phyloP scores from a whole-genome alignment of 176 grass and related monocot species.

The Ensete ventricosum region DNA sequence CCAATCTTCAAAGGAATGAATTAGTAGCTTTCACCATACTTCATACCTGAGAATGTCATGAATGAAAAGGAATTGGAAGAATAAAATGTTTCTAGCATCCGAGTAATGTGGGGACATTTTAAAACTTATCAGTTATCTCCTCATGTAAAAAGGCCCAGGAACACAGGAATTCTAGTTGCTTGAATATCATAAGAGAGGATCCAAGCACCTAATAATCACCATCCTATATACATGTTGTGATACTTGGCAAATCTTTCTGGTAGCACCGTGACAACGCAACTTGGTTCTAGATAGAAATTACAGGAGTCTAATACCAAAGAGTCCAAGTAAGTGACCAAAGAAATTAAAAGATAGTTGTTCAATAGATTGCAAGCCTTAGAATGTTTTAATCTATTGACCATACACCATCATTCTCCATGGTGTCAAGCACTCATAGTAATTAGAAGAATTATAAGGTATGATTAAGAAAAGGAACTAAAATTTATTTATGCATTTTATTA shows the following conservation, averaged over 20 bases:
- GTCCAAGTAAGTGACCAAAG: not conserved
- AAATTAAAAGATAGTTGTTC: not conserved
- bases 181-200: not conserved
- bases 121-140: not conserved
- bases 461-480: not conserved
- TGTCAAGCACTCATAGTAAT: not conserved
- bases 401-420: not conserved
- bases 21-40: too few species aligned
- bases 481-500: constrained; percentile 17
- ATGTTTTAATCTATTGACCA: not conserved
- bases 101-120: not conserved
- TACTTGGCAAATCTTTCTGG: too few species aligned
- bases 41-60: too few species aligned
- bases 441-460: not conserved
- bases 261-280: not conserved
- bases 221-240: not conserved
- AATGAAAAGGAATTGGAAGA: too few species aligned
- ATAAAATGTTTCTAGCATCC: too few species aligned
- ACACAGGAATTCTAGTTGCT: not conserved
- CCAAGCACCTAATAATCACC: not conserved
- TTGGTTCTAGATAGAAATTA: not conserved
- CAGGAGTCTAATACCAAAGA: not conserved
- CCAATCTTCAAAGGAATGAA: too few species aligned
- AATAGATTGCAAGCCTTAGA: not conserved
- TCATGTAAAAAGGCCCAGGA: not conserved